Base-by-base conservation (phyloP, 495 filamentous ascomycete species). In the Neurospora sp. region DNA sequence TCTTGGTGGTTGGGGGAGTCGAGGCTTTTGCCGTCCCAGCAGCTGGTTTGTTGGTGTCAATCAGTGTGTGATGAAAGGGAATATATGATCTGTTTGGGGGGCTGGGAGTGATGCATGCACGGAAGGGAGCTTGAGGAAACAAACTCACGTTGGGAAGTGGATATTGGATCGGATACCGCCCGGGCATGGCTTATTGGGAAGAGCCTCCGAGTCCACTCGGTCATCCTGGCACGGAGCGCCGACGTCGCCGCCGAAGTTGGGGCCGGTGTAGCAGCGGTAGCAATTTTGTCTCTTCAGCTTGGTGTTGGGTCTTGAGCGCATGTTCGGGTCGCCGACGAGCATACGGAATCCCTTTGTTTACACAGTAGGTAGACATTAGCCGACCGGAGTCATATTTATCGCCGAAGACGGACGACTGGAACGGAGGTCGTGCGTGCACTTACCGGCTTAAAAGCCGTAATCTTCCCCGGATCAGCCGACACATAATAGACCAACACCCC, bases 21-120 rank as follows among this genome's bases (percentile, higher is more conserved):
- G 74, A 87, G 81, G 78, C 86, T 86, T 76, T 83, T 83, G 72
- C 85, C 85, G 73, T 87, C 84, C 85, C 85, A 87, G 85, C 85
- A 87, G 59, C 81, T 85, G 14, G 11, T 71, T 11, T 5, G 40
- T 16, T 5, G 41, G 6, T 18, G 68, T 78, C 66, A 77, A 5
- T 35, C 6, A 3, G 69, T 71, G 39, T 70, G 38, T 20, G 7
- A 59, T 27, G 7, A 9, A 40, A 37, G 31, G 16, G 18, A 12
- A 5, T 39, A 38, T 2, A 3, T 31, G n/a, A 35, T 12, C 40
- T 5, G 14, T 41, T 41, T 5, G 2, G 22, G 31, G 5, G 35
- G 35, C 40, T 14, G 41, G 27, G 48, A 42, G 38, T 38, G 18
- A 38, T 12, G 27, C 4, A 41, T 40, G 39, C 6, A 40, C 0